Evolutionary conservation across 208 protist genomes (phyloP), one percentile per base, ranked within the genome.

Genomic region (Tritrichomonas foetus): DNA sequence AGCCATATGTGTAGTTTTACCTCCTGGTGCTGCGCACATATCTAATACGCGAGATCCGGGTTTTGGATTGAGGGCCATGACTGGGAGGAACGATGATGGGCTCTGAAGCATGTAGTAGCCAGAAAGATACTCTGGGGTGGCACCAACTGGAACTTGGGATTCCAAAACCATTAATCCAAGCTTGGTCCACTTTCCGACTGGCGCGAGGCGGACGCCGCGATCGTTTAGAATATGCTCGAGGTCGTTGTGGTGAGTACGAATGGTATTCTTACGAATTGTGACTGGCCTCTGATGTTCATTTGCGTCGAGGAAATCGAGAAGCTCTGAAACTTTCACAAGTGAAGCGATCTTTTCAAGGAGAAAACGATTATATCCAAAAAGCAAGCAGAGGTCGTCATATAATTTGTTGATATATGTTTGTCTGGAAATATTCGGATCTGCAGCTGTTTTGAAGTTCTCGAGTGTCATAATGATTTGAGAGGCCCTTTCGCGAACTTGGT

Each of bases 71-170:
- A 99, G 96, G 9, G 99, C 97, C 95, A 99, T 97, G 20, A 99
- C 98, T 0, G 99, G 98, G 3, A 99, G 94, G 94, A 99, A 99
- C 33, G 99, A 99, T 0, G 98, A 97, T 9, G 99, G 98, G 66
- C 96, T 97, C 96, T 99, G 98, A 47, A 99, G 95, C 96, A 99
- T 99, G 95, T 99, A 99, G 57, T 99, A 97, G 0, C 99, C 99
- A 0, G 98, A 97, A 0, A 99, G 96, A 95, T 99, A 99, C 95
- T 99, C 98, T 53, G 99, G 98, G 0, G 99, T 99, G 82, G 98
- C 98, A 61, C 98, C 98, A 93, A 95, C 69, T 57, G 94, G 94
- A 13, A 95, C 93, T 64, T 95, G 89, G 30, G 84, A 69, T 27
- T 93, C 82, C 1, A 64, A 49, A 47, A 93, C 82, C 1, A 66